Conservation (phyloP, 129 eudicot species). For the Oenanthe sinensis region DNA sequence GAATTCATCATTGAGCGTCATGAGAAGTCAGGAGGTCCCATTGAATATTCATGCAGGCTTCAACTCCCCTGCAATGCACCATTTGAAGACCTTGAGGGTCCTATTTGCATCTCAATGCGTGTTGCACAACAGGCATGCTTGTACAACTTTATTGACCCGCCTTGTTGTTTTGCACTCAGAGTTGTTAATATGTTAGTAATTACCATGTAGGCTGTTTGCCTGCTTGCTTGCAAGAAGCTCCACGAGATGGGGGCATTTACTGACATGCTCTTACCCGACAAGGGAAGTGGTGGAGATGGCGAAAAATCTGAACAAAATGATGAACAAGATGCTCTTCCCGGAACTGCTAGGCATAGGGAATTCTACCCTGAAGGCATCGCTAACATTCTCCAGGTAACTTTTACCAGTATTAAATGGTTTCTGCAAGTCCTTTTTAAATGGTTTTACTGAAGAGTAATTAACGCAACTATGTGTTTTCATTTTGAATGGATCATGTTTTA, state of each 20-base stretch:
- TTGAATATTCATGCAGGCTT: conserved; percentile 92
- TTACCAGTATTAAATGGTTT: conserved; percentile 4
- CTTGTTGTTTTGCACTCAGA: conserved; percentile 4
- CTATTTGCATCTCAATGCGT: conserved; percentile 92
- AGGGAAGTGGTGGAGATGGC: conserved; percentile 77
- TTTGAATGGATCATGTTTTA: neutral
- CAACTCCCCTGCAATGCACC: conserved; percentile 99
- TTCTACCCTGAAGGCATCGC: conserved; percentile 99
- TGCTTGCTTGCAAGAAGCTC: conserved; percentile 98
- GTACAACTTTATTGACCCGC: neutral
- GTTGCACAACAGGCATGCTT: conserved; percentile 87
- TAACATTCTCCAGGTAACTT: conserved; percentile 68
- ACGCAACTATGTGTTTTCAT: neutral
- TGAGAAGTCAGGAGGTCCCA: conserved; percentile 70
- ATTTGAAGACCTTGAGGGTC: conserved; percentile 93
- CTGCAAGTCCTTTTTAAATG: neutral
- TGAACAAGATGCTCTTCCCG: conserved; percentile 89
- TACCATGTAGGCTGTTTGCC: conserved; percentile 82
- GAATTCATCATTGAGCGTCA: conserved; percentile 96
- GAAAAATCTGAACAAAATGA: conserved; percentile 69
- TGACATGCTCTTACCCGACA: conserved; percentile 99
- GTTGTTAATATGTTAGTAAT: conserved; percentile 5
- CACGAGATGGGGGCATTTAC: conserved; percentile 99
- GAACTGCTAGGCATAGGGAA: conserved; percentile 96
- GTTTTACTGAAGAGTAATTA: neutral